Evolutionary conservation across 257 asterid species (phyloP).

Genomic region (Ilex aquifolium): DNA sequence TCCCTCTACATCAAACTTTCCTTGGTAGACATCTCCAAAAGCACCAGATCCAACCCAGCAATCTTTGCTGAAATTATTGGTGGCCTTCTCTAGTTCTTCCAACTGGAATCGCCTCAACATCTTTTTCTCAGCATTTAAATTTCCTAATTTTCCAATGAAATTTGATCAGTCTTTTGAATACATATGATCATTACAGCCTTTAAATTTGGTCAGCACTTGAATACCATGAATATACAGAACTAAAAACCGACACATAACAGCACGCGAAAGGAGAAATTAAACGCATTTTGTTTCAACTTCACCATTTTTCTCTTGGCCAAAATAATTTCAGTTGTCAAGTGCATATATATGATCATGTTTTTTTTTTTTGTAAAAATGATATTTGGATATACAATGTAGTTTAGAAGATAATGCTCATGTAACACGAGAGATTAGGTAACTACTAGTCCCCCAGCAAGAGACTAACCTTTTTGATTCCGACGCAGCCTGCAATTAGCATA

Average conservation of each 20-base stretch:
- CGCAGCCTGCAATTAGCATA: slow-evolving; percentile 23
- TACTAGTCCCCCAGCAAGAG: not conserved
- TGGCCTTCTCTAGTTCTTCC: slow-evolving; percentile 55
- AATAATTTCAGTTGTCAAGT: too few relatives aligned
- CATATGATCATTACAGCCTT: too few relatives aligned
- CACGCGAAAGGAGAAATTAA: not conserved
- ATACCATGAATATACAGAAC: not conserved
- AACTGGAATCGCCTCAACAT: slow-evolving; percentile 38
- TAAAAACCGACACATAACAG: not conserved
- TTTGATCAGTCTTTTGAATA: too few relatives aligned
- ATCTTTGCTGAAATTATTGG: slow-evolving; percentile 55
- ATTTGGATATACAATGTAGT: too few relatives aligned
- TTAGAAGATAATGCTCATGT: too few relatives aligned
- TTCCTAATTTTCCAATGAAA: slow-evolving; percentile 17
- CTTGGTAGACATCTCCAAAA: slow-evolving; percentile 64
- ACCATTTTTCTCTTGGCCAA: too few relatives aligned
- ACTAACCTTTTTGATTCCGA: slow-evolving; percentile 38
- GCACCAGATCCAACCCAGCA: slow-evolving; percentile 63
- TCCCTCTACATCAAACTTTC: slow-evolving; percentile 38
- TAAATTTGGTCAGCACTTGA: too few relatives aligned
- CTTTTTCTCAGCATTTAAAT: slow-evolving; percentile 35
- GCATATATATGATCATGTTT: too few relatives aligned
- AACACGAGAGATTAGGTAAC: too few relatives aligned
- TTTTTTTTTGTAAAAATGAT: too few relatives aligned
- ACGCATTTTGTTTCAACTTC: not conserved